Evolutionary conservation across 2,329 filamentous ascomycete species (phyloP).

Genomic region (Thielaviopsis euricoi): DNA sequence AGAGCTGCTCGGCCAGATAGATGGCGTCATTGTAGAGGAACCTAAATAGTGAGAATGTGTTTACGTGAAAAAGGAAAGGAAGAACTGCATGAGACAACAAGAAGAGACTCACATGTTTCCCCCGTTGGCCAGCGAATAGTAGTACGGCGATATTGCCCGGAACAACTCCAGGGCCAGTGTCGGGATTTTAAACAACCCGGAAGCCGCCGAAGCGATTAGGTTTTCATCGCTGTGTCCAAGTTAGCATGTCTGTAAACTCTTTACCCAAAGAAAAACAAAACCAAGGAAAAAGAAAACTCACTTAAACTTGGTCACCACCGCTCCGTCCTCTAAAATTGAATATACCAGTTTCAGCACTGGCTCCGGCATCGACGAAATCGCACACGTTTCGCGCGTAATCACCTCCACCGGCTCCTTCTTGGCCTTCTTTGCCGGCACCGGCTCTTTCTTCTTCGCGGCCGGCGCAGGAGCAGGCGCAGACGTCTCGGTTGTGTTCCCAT

Average conservation of each 20-base stretch:
- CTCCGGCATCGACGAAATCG: slow-evolving; percentile 74
- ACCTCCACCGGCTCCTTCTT: slow-evolving; percentile 40
- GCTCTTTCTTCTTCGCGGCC: slow-evolving; percentile 13
- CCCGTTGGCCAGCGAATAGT: slow-evolving; percentile 46
- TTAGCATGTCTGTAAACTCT: background rate
- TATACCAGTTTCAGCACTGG: slow-evolving; percentile 53
- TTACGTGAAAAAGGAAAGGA: background rate
- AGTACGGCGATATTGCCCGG: slow-evolving; percentile 57
- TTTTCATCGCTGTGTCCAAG: slow-evolving; percentile 24
- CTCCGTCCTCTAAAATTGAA: slow-evolving; percentile 42
- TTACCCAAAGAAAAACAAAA: too few relatives aligned
- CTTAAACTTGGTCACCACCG: slow-evolving; percentile 37
- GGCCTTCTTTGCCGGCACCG: slow-evolving; percentile 11
- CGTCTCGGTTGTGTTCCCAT: slow-evolving; percentile 35
- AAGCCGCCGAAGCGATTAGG: slow-evolving; percentile 49
- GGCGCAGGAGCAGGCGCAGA: slow-evolving; percentile 14
- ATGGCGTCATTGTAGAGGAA: slow-evolving; percentile 51
- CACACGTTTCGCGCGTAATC: slow-evolving; percentile 70
- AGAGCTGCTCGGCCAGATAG: slow-evolving; percentile 42
- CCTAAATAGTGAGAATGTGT: slow-evolving; percentile 21
- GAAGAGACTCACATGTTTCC: slow-evolving; percentile 42
- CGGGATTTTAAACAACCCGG: slow-evolving; percentile 55
- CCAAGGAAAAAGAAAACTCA: slow-evolving; percentile 16
- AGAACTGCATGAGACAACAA: too few relatives aligned
- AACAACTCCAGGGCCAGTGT: slow-evolving; percentile 64